These are phyloP conservation scores for Saussurea involucrata DNA, from an alignment of 129 eudicot genomes.

Conservation along the genomic window DNA sequence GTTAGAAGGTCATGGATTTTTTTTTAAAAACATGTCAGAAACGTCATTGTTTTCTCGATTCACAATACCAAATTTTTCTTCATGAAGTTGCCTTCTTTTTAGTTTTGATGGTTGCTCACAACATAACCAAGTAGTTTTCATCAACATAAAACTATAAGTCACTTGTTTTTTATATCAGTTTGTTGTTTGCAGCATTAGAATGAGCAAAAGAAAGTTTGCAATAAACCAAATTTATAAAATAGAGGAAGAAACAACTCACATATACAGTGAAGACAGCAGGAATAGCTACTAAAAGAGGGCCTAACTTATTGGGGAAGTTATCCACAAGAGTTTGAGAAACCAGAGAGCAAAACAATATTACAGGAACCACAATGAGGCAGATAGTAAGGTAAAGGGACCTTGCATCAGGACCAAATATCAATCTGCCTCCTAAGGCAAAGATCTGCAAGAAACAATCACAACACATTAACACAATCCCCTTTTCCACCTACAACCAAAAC, in stretches of 20 bases:
- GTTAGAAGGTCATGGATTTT: no score
- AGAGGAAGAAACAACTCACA: constrained; percentile 33
- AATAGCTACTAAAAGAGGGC: constrained; percentile 30
- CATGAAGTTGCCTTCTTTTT: background rate
- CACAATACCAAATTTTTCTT: background rate
- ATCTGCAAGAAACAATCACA: constrained; percentile 32
- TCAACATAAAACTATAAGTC: background rate
- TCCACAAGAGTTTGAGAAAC: constrained; percentile 48
- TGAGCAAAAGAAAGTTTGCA: background rate
- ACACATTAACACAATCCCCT: background rate
- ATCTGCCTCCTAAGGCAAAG: constrained; percentile 49
- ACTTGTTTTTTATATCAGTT: background rate
- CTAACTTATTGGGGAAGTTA: constrained; percentile 28
- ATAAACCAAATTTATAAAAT: background rate
- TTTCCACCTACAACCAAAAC: background rate
- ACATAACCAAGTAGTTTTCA: background rate
- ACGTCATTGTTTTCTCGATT: background rate
- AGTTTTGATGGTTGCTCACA: background rate
- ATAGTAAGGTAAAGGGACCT: constrained; percentile 43
- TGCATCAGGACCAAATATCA: constrained; percentile 57
- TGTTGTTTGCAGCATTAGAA: background rate
- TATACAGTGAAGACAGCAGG: constrained; percentile 39
- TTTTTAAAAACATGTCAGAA: no score
- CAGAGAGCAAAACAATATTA: constrained; percentile 47
- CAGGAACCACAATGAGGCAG: constrained; percentile 45